Percentiles rank a stretch among this genome's conserved stretches.
Evolutionary conservation across 1,284 basidiomycete species (phyloP).

Genomic region (Ceratobasidium sp.): DNA sequence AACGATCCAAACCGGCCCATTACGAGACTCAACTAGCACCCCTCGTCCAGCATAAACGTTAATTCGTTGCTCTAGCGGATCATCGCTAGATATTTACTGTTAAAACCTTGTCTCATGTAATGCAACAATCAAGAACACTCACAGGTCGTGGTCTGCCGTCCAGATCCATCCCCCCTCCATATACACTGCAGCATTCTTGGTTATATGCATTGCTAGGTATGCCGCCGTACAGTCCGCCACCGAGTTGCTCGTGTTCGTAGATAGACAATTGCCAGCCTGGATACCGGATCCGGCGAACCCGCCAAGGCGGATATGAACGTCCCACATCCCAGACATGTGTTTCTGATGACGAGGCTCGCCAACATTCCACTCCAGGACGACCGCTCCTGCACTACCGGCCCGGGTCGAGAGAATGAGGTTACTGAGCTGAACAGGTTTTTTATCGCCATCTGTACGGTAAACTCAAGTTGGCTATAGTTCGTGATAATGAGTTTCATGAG

Average conservation of each 20-base stretch:
- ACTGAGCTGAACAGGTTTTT: conserved; percentile 70
- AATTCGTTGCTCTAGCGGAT: conserved; percentile 60
- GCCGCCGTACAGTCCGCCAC: conserved; percentile 67
- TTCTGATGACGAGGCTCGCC: conserved; percentile 66
- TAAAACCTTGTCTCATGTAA: neutral
- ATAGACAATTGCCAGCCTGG: conserved; percentile 63
- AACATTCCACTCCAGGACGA: conserved; percentile 81
- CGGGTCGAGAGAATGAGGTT: conserved; percentile 63
- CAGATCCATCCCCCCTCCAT: conserved; percentile 76
- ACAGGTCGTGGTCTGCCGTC: conserved; percentile 76
- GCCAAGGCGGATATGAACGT: conserved; percentile 68
- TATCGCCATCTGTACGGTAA: conserved; percentile 56
- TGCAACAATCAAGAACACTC: neutral
- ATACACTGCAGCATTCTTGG: conserved; percentile 66
- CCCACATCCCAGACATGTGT: conserved; percentile 78
- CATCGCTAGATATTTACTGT: conserved; percentile 44
- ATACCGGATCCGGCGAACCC: conserved; percentile 70
- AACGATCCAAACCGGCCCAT: conserved; percentile 55
- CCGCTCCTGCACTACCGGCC: conserved; percentile 70
- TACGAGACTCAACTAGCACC: conserved; percentile 70
- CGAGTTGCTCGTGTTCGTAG: conserved; percentile 56
- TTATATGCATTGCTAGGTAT: conserved; percentile 75
- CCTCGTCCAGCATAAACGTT: conserved; percentile 78
- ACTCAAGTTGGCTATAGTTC: neutral
- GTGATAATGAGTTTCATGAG: neutral